Evolutionary conservation across 306 rosid species (phyloP).

Genomic region (Sicyos baderoa): DNA sequence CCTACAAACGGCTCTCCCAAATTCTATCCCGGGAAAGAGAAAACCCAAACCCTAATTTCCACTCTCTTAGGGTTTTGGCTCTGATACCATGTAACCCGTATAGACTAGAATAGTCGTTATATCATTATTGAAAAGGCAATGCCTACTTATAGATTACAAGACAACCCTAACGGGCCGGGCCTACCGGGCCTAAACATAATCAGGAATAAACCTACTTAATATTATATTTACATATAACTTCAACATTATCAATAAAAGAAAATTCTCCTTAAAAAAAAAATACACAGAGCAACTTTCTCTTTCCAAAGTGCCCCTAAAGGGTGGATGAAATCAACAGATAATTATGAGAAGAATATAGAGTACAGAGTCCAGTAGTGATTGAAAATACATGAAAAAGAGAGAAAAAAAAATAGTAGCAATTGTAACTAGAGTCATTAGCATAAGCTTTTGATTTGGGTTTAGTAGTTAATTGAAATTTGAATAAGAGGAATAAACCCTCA

Average conservation of each 20-base stretch:
- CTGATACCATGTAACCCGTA: no score
- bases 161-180: no score
- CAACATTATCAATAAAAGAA: not conserved
- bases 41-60: no score
- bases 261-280: not conserved
- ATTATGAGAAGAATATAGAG: not conserved
- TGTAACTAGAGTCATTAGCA: not conserved
- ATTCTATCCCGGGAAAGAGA: no score
- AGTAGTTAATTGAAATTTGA: not conserved
- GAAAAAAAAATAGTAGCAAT: not conserved
- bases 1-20: no score
- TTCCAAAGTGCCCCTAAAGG: not conserved
- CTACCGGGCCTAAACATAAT: no score
- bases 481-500: not conserved
- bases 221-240: no score
- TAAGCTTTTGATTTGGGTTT: conserved; percentile 4
- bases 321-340: not conserved
- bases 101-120: no score
- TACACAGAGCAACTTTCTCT: not conserved
- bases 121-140: no score
- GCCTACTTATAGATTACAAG: no score
- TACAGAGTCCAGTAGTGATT: not conserved
- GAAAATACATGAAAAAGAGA: not conserved
- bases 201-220: no score
- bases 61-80: no score